Percentiles rank a stretch among this genome's conserved stretches.
Evolutionary conservation across 306 rosid species (phyloP).

Genomic region (Trifolium subterraneum): DNA sequence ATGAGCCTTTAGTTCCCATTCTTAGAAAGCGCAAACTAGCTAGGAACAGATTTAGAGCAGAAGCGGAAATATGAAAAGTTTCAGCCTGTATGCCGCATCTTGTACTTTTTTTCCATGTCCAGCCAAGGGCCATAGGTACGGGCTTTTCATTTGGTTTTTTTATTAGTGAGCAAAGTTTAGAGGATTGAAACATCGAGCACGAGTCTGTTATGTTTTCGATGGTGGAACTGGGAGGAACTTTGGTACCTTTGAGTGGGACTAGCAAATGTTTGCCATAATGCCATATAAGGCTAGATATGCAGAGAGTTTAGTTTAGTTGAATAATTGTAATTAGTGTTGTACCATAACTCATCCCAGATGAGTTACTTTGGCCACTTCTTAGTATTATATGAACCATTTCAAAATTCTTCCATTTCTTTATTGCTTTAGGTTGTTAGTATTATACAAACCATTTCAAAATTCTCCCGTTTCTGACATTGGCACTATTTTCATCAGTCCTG

Average conservation of each 20-base stretch:
- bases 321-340: conserved; percentile 5
- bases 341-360: neutral
- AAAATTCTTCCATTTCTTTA: conserved; percentile 13
- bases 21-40: conserved; percentile 16
- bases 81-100: conserved; percentile 13
- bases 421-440: conserved; percentile 38
- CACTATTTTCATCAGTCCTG: conserved; percentile 79
- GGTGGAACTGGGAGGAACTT: neutral
- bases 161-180: conserved; percentile 3
- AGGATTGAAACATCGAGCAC: conserved; percentile 7
- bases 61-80: neutral
- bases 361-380: conserved; percentile 13
- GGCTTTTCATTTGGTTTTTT: conserved; percentile 28
- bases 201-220: conserved; percentile 21
- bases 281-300: conserved; percentile 4
- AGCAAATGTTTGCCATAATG: neutral
- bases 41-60: conserved; percentile 20
- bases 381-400: no score
- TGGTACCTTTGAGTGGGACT: neutral
- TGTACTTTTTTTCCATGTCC: neutral
- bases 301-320: conserved; percentile 12
- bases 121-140: neutral
- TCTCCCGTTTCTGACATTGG: conserved; percentile 42
- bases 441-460: conserved; percentile 10
- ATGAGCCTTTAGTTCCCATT: conserved; percentile 25